These are phyloP conservation scores for Fusarium succisae DNA, from an alignment of 2,329 filamentous ascomycete species.

Conservation along the genomic window DNA sequence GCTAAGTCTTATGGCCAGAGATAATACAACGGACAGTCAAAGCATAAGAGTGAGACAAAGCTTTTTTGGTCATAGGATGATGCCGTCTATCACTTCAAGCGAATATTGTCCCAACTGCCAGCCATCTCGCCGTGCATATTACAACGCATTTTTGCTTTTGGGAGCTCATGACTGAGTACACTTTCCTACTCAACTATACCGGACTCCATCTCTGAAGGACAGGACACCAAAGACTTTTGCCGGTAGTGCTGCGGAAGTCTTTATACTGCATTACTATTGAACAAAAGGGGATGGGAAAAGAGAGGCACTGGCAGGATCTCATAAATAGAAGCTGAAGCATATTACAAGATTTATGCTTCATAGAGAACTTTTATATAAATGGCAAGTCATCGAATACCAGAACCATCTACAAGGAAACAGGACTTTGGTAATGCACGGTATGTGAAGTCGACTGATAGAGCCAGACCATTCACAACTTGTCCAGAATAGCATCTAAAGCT, in stretches of 20 bases:
- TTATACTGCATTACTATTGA: too few species aligned
- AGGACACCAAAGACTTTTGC: too few species aligned
- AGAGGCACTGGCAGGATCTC: too few species aligned
- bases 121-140: fast-evolving
- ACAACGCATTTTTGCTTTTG: neutral
- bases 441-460: neutral
- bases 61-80: neutral
- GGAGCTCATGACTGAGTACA: too few species aligned
- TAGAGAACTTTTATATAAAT: neutral
- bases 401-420: fast-evolving
- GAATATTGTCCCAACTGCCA: neutral
- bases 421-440: neutral
- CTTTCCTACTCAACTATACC: too few species aligned
- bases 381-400: neutral
- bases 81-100: neutral
- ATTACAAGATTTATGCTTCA: fast-evolving
- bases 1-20: neutral
- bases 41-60: neutral
- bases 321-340: neutral
- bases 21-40: too few species aligned
- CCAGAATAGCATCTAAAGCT: fast-evolving
- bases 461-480: neutral
- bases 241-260: too few species aligned
- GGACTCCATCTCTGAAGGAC: too few species aligned
- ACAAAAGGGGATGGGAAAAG: too few species aligned